phyloP scores from a whole-genome alignment of 2,329 filamentous ascomycete species.

The Erysiphe pulchra region DNA sequence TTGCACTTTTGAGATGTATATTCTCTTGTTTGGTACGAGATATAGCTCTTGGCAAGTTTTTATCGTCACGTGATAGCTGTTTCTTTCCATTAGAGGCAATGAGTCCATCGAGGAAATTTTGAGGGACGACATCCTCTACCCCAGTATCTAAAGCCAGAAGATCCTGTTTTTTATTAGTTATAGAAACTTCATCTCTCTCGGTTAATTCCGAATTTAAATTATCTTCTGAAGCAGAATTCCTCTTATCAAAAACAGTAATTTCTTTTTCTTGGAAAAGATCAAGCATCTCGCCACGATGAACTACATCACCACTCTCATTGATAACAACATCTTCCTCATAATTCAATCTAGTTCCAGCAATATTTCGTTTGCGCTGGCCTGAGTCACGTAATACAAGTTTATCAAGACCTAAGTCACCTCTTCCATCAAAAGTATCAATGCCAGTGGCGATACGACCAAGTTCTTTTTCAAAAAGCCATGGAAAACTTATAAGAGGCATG shows the following conservation, averaged over 20 bases:
- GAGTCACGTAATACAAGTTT: conserved; percentile 3
- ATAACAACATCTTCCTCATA: conserved; percentile 9
- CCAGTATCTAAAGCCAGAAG: conserved; percentile 4
- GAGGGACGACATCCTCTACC: conserved; percentile 9
- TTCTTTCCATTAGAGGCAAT: neutral
- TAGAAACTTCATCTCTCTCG: neutral
- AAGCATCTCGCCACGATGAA: conserved; percentile 13
- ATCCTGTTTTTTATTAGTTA: neutral
- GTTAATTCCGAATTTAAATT: neutral
- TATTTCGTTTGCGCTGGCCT: conserved; percentile 2
- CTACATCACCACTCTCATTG: conserved; percentile 9
- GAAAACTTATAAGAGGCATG: conserved; percentile 76
- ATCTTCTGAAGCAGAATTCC: conserved; percentile 1
- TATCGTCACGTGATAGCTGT: neutral
- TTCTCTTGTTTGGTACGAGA: neutral
- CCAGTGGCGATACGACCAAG: conserved; percentile 41
- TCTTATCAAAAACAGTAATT: conserved; percentile 3
- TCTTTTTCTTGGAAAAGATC: conserved; percentile 11
- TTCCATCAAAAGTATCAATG: conserved; percentile 5
- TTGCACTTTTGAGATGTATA: neutral
- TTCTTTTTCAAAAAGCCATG: conserved; percentile 63
- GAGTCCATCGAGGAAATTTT: conserved; percentile 7
- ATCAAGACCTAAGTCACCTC: conserved; percentile 6
- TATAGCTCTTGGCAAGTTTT: neutral
- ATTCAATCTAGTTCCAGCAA: neutral